Base-by-base conservation (phyloP, 2,329 filamentous ascomycete genomes). In the Trichophyton simii region DNA sequence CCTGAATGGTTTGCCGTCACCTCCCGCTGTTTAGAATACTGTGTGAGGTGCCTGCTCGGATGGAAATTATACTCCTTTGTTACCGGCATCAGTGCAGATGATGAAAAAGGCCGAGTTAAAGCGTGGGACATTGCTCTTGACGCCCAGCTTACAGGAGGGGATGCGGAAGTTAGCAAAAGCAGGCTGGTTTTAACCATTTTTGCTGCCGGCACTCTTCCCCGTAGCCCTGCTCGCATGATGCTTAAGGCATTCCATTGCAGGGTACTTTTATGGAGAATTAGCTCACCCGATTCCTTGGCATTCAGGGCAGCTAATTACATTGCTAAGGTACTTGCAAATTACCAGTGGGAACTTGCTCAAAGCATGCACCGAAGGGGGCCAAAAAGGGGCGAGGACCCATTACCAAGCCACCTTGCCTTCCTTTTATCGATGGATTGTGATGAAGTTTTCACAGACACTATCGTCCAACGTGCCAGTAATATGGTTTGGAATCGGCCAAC, bases 121-220 rank as follows among this genome's bases (percentile, higher is more conserved):
- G 89, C 91, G 0, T 97, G 92, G 92, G 83, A 87, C 38, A 96
- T 96, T 68, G 91, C 91, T 13, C 82, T 96, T 60, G 92, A 97
- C 73, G 91, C 92, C 28, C 92, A 96, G 72, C 81, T 97, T 20
- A 89, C 89, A 8, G 92, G 92, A 48, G 91, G 92, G 13, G 92
- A 96, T 73, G 83, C 87, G 7, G 89, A 95, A 72, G 88, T 96
- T 67, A 95, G 87, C 78, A 91, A 88, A 73, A 91, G 89, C 72
- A 85, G 92, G 58, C 80, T 96, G 36, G 83, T 92, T 0, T 79
- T 96, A 58, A 96, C 91, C 0, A 80, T 96, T 28, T 86, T 96
- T 68, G 91, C 91, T 7, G 95, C 91, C 1, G 87, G 87, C 25
- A 96, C 91, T 0, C 79, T 96, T 1, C 91, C 91, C 9, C 85